Conservation (phyloP, 208 protist genomes). For the Tritrichomonas foetus region DNA sequence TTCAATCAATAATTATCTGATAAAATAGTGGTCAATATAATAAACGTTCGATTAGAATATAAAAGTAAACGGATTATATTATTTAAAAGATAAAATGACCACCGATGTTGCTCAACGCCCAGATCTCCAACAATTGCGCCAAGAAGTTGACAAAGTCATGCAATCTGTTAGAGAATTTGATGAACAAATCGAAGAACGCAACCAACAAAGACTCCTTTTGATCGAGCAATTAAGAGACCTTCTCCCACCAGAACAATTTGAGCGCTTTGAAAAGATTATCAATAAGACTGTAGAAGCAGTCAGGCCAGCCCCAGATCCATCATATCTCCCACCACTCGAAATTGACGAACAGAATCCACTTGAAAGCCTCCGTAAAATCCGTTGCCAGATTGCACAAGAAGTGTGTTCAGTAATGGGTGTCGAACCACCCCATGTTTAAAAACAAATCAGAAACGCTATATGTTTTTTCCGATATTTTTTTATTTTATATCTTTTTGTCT, state of each 20-base stretch:
- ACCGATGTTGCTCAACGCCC: no score
- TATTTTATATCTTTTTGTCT: no score
- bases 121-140: not conserved
- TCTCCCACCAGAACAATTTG: conserved; percentile 26
- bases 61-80: no score
- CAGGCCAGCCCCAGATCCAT: not conserved
- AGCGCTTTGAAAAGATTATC: not conserved
- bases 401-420: not conserved
- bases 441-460: no score
- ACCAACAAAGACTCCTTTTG: not conserved
- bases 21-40: no score
- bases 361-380: not conserved
- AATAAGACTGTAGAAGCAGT: conserved; percentile 19
- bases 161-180: conserved; percentile 8
- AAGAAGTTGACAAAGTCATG: conserved; percentile 25
- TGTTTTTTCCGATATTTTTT: no score
- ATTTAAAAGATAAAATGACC: no score
- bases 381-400: not conserved
- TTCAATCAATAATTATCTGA: no score
- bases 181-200: not conserved
- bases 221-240: not conserved
- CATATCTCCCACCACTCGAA: not conserved
- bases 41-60: no score
- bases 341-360: conserved; percentile 39
- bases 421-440: no score